Percentiles rank a stretch among this genome's conserved stretches.
Conservation (phyloP, 768 basidiomycete species). For the Russula earlei region DNA sequence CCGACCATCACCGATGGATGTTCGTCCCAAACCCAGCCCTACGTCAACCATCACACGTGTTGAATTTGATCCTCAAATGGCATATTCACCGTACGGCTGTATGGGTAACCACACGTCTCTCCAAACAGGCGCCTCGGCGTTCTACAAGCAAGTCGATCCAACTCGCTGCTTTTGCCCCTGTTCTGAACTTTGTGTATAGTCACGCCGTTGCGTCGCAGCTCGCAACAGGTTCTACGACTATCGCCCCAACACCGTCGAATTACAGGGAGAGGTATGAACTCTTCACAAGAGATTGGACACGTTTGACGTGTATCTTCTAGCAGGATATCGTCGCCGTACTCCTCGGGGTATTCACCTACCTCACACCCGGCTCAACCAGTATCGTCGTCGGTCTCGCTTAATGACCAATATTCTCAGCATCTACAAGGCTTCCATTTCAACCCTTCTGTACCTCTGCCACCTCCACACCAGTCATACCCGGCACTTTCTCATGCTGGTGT, state of each 20-base stretch:
- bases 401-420: not conserved
- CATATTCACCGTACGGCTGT: constrained; percentile 31
- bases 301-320: not conserved
- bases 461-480: not conserved
- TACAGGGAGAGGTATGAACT: constrained; percentile 3
- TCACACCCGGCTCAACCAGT: not conserved
- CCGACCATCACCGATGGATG: not conserved
- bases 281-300: not conserved
- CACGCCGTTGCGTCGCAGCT: constrained; percentile 46
- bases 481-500: not conserved
- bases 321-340: constrained; percentile 1
- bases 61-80: constrained; percentile 39
- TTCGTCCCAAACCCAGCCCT: not conserved
- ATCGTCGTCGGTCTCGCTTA: not conserved
- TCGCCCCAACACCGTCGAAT: not conserved
- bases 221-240: not conserved
- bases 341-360: not conserved
- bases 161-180: not conserved
- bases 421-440: not conserved
- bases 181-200: constrained; percentile 26
- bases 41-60: constrained; percentile 9
- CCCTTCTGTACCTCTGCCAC: not conserved
- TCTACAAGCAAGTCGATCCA: constrained; percentile 46
- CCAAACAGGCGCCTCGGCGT: constrained; percentile 29
- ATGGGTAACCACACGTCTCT: constrained; percentile 5